Base-by-base conservation (phyloP, 2,329 filamentous ascomycete genomes). In the Colletotrichum simmondsii region DNA sequence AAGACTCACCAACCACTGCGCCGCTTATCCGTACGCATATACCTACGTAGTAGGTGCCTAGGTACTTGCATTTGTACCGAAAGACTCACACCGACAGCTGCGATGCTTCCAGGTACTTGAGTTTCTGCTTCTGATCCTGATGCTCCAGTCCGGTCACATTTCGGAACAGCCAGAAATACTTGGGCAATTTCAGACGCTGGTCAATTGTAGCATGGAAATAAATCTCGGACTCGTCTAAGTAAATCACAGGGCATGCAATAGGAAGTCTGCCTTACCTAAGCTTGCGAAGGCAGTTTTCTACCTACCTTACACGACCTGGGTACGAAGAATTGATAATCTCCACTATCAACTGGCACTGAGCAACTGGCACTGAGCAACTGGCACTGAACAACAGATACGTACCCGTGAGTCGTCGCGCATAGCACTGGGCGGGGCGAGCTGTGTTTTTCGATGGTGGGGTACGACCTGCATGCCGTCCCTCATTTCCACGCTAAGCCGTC, bases 371-470 rank as follows among this genome's bases (percentile, higher is more conserved):
- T n/a, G n/a, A n/a, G n/a, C n/a, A 30, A 30, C 30, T 30, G 30
- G 30, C 30, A 37, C 37, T 42, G 42, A n/a, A 19, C 42, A 8
- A 11, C 7, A 49, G 42, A 49, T 49, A 49, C 42, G 42, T 42
- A 49, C 19, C 16, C 37, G 37, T 42, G 0, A 16, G 14, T 46
- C 19, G 42, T 46, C 42, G 42, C 42, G 42, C 42, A 46, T 46
- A 19, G 37, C 42, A 46, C 19, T 30, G 37, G 19, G 56, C 42
- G 64, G 68, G 64, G 64, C 63, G 32, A 49, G 56, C 64, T 71
- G 68, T 22, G 57, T 71, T 71, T 71, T 71, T 71, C 19, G 68
- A 61, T 72, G 72, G 72, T 74, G 72, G 72, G 72, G 72, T 72
- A 74, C 72, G 72, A 74, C 68, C 68, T 72, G 49, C 68, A 71